Evolutionary conservation across 352 stramenopile species (phyloP), one percentile per base, ranked within the genome.

Genomic region (Phytopythium oedochilum): DNA sequence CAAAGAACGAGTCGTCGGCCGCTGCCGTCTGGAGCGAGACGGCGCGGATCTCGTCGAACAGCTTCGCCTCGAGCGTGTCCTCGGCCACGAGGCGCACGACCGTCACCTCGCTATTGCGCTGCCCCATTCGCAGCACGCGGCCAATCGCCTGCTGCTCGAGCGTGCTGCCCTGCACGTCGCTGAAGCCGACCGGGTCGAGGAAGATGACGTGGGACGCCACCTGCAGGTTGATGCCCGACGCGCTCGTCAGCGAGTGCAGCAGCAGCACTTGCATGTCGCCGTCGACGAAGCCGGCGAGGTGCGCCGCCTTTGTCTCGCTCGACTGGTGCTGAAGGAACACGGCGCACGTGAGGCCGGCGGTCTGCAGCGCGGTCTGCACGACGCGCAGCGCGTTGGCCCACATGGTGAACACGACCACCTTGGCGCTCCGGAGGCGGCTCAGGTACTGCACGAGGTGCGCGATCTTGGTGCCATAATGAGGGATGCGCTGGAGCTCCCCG

Each of bases 321-420:
- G 78, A 90, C 57, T 88, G 77, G 34, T 88, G 80, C 65, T 83
- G 68, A n/a, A 88, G 57, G 60, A 90, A 90, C 47, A 86, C 80
- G 20, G 71, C 78, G 50, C 73, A 83, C 34, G 73, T 73, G 39
- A 96, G 76, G 36, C 70, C 71, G 45, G 68, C 72, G 4, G 73
- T 57, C 45, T 66, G 65, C 53, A 96, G 68, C 23, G 77, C 85
- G 22, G 69, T 71, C 44, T 89, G 66, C 17, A 94, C 62, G 40
- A 92, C 68, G 17, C 69, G 66, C 32, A 96, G 58, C 8, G 73
- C 82, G 38, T 65, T 73, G 60, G 79, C 55, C 83, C 83, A 96
- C 75, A 91, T 92, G 18, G 78, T 90, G 59, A 96, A 96, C 38
- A 96, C 62, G 42, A 96, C 85, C 17, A 88, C 81, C 50, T 91